These are phyloP conservation scores for Daldinia grandis DNA, from an alignment of 495 filamentous ascomycete genomes.

Conservation along the genomic window DNA sequence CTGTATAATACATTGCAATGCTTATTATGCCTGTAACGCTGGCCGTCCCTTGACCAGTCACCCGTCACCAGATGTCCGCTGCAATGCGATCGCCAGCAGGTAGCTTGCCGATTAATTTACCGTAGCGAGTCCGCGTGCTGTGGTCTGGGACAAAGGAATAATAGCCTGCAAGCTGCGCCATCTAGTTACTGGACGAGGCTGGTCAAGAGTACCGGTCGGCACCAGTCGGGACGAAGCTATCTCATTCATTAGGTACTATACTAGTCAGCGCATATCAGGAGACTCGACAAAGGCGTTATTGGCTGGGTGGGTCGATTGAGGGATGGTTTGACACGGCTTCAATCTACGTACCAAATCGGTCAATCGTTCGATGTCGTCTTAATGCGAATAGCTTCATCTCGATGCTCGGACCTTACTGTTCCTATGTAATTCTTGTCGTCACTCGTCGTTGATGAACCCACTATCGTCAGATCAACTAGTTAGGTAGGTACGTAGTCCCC, in stretches of 20 bases:
- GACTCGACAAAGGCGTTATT: constrained; percentile 19
- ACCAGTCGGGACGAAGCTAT: constrained; percentile 9
- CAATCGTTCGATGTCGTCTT: constrained; percentile 31
- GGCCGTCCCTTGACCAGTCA: constrained; percentile 26
- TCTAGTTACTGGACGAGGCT: constrained; percentile 16
- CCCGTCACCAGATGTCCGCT: constrained; percentile 37
- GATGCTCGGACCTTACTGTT: constrained; percentile 13
- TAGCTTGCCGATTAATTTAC: constrained; percentile 34
- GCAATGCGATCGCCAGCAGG: constrained; percentile 39
- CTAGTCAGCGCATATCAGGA: constrained; percentile 31
- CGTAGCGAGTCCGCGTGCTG: constrained; percentile 21
- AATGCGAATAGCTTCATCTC: constrained; percentile 34
- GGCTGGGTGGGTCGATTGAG: constrained; percentile 28
- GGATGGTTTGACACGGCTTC: constrained; percentile 17
- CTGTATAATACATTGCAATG: constrained; percentile 6
- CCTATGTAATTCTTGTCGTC: constrained; percentile 10
- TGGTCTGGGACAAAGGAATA: constrained; percentile 30
- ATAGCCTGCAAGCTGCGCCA: constrained; percentile 30
- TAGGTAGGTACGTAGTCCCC: constrained; percentile 10
- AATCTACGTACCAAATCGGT: constrained; percentile 26
- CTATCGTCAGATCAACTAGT: constrained; percentile 26
- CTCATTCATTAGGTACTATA: constrained; percentile 1
- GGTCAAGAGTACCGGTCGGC: constrained; percentile 17
- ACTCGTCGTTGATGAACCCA: constrained; percentile 26
- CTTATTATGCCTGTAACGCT: not conserved